phyloP scores from a whole-genome alignment of 1,139 yeast genomes.

The Scheffersomyces illinoinensis region DNA sequence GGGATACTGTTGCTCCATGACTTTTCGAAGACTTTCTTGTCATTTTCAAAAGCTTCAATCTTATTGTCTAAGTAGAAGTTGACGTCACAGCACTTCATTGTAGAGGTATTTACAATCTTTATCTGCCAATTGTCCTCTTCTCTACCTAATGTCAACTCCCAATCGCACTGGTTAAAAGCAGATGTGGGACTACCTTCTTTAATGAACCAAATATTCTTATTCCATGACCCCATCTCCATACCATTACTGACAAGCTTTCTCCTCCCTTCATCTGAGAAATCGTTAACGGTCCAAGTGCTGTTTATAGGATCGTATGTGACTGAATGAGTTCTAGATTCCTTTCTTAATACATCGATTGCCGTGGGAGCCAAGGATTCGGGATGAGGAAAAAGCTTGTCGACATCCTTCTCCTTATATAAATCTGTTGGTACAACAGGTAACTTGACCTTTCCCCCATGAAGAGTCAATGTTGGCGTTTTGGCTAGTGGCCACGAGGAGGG shows the following conservation, averaged over 20 bases:
- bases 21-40: constrained; percentile 8
- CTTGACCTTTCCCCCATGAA: background rate
- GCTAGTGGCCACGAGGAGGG: constrained; percentile 43
- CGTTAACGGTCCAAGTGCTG: constrained; percentile 24
- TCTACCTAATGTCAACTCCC: constrained; percentile 39
- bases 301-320: constrained; percentile 23
- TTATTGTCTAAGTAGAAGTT: constrained; percentile 19
- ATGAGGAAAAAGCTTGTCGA: background rate
- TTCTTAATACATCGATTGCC: constrained; percentile 21
- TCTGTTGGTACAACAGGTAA: background rate
- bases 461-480: background rate
- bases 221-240: constrained; percentile 29
- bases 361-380: constrained; percentile 23
- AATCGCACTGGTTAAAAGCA: constrained; percentile 31
- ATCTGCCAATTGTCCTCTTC: constrained; percentile 28
- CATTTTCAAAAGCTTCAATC: constrained; percentile 19
- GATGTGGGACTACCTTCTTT: constrained; percentile 30
- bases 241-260: constrained; percentile 22
- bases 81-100: constrained; percentile 23
- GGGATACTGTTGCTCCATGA: constrained; percentile 4
- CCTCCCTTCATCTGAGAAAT: constrained; percentile 29
- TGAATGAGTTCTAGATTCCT: constrained; percentile 21
- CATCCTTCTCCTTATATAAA: background rate
- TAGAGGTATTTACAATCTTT: constrained; percentile 25
- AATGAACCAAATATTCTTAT: constrained; percentile 32